Conservation (phyloP, 73 alveolate genomes). For the Paraurostyla sp. region DNA sequence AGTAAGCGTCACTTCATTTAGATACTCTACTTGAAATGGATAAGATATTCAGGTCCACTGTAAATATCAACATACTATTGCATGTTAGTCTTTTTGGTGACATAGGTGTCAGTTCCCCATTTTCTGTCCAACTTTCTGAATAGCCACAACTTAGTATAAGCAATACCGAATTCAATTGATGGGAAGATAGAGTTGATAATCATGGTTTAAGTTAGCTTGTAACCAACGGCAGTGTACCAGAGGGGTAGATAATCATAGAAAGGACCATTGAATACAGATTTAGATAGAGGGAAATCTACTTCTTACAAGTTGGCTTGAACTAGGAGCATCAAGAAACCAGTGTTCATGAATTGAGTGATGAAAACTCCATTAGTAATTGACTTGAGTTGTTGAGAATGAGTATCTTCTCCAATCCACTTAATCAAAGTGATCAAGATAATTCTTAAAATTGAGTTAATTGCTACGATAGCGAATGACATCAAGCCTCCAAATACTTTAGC, state of each 20-base stretch:
- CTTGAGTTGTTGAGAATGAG: constrained; percentile 11
- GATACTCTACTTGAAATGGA: constrained; percentile 80
- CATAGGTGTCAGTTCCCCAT: not conserved
- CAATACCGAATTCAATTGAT: constrained; percentile 39
- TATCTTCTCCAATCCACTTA: constrained; percentile 43
- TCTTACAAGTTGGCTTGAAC: constrained; percentile 62
- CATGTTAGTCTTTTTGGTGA: constrained; percentile 69
- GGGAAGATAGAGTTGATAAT: constrained; percentile 68
- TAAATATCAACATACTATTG: constrained; percentile 73
- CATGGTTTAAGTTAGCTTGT: constrained; percentile 59
- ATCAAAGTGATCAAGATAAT: constrained; percentile 1
- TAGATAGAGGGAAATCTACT: constrained; percentile 37
- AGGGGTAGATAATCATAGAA: constrained; percentile 62
- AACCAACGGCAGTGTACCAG: constrained; percentile 77
- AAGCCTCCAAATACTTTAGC: not conserved
- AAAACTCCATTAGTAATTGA: constrained; percentile 49
- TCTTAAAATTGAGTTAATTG: constrained; percentile 48
- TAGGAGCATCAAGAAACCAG: constrained; percentile 63
- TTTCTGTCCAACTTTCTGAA: constrained; percentile 60
- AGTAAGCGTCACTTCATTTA: too few species aligned
- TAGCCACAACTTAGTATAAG: not conserved
- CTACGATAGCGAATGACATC: constrained; percentile 42
- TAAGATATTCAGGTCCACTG: constrained; percentile 81
- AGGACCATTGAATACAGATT: constrained; percentile 54
- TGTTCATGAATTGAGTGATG: constrained; percentile 66